Base-by-base conservation (phyloP, 176 grass and related monocot genomes). In the Otatea glauca region DNA sequence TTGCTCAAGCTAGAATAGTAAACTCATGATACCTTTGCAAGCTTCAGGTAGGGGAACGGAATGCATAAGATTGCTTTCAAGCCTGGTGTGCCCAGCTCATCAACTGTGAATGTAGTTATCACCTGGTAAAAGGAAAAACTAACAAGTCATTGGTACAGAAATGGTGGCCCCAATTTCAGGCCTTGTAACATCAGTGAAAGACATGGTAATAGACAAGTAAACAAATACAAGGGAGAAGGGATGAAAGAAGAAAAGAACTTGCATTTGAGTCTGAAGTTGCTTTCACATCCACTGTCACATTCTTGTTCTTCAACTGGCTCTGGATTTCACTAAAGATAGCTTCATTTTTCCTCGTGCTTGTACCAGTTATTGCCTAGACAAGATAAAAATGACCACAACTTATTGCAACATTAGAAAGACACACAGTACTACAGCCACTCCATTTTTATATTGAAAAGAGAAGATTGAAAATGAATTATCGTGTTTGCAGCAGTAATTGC, bases 251-350 rank as follows among this genome's bases (percentile, higher is more conserved):
- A 49, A 75, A 43, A 67, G 4, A 76, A 79, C 75, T 81, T 88
- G 73, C 92, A 78, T 68, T 88, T 72, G 94, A 97, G 53, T 92
- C 87, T 62, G 94, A 94, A 75, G 88, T 92, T 88, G 87, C 92
- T 88, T 91, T 94, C 74, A 94, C 89, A 86, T 88, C 94, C 72
- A 97, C 78, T 14, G 79, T 90, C 42, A 80, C 47, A 42, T 67
- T 94, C 44, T 93, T 75, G 60, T 77, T 80, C 89, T 84, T 93
- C 76, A 97, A 53, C 79, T 97, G 87, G 74, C 82, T 93, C 79
- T 88, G 86, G 50, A 97, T 84, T 68, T 97, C 91, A 13, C 25
- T 56, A 63, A 88, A 88, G 66, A 97, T 54, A 73, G 79, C 50
- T 49, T 92, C 91, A 90, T 90, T 76, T 84, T 88, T 91, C 87